Base-by-base conservation (phyloP, 805 yeast genomes). In the Saccharomycopsis guyanensis region DNA sequence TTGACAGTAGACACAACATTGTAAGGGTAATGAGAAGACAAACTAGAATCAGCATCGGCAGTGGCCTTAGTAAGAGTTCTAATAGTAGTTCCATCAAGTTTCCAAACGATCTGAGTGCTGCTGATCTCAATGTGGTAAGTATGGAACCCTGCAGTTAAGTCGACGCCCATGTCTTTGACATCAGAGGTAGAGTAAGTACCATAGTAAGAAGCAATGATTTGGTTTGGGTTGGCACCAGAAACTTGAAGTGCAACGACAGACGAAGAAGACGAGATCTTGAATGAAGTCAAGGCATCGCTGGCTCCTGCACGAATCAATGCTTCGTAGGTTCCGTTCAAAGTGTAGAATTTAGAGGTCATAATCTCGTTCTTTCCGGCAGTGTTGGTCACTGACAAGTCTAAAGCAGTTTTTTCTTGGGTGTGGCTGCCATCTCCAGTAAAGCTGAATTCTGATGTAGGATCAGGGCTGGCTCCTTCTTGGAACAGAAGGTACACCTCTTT, bases 181-280 rank as follows among this genome's bases (percentile, higher is more conserved):
- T 22, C 16, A 20, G 38, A 15, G 8, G 20, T 31, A 10, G 25
- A 22, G 25, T 38, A 23, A 10, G 16, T 16, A 29, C 42, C 46
- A 20, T 42, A 46, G 27, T 41, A 43, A 4, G 36, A 10, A 10
- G 46, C 38, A 29, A 34, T 33, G 12, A 47, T 43, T 16, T 33
- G 5, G 5, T 15, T 46, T 29, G 46, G 46, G 25, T 31, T n/a
- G 15, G 36, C 37, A 15, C 47, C 40, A 27, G 38, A 18, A 29
- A 50, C 45, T 15, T 15, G 29, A 23, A 50, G 27, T 16, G 45
- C 53, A 16, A 50, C 3, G 12, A 38, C 42, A 19, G 48, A 34
- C 23, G 19, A 39, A 2, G 50, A 40, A 12, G 50, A 43, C 3
- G 53, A 50, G 12, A 50, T 39, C 23, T 50, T 50, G 41, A 50